These are phyloP conservation scores for Ormosia semicastrata DNA, from an alignment of 306 rosid species.

Conservation along the genomic window DNA sequence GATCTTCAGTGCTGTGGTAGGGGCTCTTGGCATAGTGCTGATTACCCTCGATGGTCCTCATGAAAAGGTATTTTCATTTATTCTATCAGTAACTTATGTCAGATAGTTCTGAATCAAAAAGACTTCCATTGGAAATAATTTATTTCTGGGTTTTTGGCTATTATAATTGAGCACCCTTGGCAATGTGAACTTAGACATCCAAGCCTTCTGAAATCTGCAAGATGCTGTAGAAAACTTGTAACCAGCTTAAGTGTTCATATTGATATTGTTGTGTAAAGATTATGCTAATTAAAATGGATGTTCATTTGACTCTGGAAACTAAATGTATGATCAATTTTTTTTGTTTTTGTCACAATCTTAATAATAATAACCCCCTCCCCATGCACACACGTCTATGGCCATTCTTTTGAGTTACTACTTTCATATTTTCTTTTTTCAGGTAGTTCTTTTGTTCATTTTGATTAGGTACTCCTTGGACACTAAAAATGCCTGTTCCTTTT, in stretches of 20 bases:
- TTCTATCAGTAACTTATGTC: constrained; percentile 8
- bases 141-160: background rate
- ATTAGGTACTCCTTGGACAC: background rate
- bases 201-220: constrained; percentile 1
- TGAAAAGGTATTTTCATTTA: constrained; percentile 56
- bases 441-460: background rate
- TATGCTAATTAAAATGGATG: background rate
- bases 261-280: background rate
- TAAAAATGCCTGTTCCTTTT: constrained; percentile 32
- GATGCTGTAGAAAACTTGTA: background rate
- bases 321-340: background rate
- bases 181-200: background rate
- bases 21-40: constrained; percentile 53
- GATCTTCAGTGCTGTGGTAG: constrained; percentile 51
- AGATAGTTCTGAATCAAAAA: background rate
- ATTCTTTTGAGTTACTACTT: background rate
- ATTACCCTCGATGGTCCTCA: constrained; percentile 68
- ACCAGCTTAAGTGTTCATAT: background rate
- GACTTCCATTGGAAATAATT: background rate
- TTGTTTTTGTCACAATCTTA: background rate
- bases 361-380: background rate
- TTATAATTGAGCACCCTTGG: background rate
- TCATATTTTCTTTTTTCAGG: background rate
- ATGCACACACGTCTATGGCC: background rate
- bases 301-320: background rate